phyloP scores from a whole-genome alignment of 2,329 filamentous ascomycete species.

The Hypoxylon sp. region DNA sequence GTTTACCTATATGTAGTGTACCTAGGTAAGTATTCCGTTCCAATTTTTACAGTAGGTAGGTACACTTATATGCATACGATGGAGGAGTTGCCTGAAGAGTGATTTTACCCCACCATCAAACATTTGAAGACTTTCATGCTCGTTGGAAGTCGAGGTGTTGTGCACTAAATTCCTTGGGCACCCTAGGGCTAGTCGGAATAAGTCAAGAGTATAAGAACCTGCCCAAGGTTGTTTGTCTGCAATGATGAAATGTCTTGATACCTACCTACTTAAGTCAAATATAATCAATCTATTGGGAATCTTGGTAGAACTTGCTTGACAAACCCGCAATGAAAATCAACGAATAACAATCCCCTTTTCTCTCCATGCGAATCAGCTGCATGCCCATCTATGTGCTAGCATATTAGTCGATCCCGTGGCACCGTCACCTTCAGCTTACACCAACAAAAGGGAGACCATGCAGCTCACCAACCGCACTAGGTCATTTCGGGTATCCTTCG shows the following conservation, averaged over 20 bases:
- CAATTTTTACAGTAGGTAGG: background rate
- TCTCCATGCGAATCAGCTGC: background rate
- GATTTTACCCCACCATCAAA: conserved; percentile 2
- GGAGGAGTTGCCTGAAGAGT: background rate
- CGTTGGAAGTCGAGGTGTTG: background rate
- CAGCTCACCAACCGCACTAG: conserved; percentile 9
- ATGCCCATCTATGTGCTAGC: conserved; percentile 4
- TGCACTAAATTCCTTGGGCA: background rate
- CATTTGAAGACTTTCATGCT: background rate
- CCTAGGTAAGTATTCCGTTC: background rate
- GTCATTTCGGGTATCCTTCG: conserved; percentile 13
- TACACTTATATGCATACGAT: background rate
- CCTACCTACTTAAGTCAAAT: background rate
- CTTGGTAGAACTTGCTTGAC: background rate
- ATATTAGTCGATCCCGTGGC: background rate
- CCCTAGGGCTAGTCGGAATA: background rate
- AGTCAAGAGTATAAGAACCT: too few species aligned
- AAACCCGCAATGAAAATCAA: background rate
- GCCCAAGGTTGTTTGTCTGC: too few species aligned
- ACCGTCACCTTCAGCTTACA: conserved; percentile 7
- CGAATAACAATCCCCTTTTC: background rate
- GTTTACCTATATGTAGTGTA: too few species aligned
- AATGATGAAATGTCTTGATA: background rate
- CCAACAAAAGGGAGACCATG: conserved; percentile 2
- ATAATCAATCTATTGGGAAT: background rate